phyloP scores from a whole-genome alignment of 1,284 basidiomycete genomes.

The Malassezia nana region DNA sequence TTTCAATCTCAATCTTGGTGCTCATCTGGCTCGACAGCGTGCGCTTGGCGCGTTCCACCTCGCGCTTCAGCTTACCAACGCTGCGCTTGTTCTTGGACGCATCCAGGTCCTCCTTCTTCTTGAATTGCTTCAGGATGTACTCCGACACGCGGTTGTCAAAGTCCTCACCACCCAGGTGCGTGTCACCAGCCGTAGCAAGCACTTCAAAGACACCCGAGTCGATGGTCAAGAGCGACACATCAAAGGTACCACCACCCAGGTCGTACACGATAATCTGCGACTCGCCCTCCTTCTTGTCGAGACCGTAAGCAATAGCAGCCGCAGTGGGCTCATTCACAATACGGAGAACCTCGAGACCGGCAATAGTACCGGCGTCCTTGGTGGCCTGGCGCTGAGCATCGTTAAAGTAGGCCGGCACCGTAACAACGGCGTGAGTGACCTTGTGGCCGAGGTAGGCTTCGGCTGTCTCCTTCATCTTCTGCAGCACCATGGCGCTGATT shows the following conservation, averaged over 20 bases:
- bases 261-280: conserved; percentile 96
- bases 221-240: conserved; percentile 94
- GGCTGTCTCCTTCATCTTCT: conserved; percentile 98
- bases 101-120: conserved; percentile 54
- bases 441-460: conserved; percentile 94
- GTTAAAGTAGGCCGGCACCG: conserved; percentile 85
- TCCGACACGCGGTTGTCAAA: conserved; percentile 69
- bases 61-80: conserved; percentile 91
- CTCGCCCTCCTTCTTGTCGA: conserved; percentile 86
- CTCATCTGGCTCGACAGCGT: conserved; percentile 74
- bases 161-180: conserved; percentile 97
- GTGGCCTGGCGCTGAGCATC: conserved; percentile 98
- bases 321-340: conserved; percentile 99
- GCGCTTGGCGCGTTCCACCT: conserved; percentile 97
- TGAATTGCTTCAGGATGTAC: conserved; percentile 48
- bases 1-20: conserved; percentile 65
- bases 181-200: conserved; percentile 94
- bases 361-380: conserved; percentile 94
- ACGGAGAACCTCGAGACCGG: conserved; percentile 87
- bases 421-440: conserved; percentile 91
- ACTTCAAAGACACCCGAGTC: conserved; percentile 94
- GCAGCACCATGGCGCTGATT: conserved; percentile 84
- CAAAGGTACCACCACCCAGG: conserved; percentile 95
- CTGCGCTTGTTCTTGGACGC: conserved; percentile 76
- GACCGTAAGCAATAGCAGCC: conserved; percentile 87